Conservation (phyloP, 2,329 filamentous ascomycete species). For the Dactylellina sp. region DNA sequence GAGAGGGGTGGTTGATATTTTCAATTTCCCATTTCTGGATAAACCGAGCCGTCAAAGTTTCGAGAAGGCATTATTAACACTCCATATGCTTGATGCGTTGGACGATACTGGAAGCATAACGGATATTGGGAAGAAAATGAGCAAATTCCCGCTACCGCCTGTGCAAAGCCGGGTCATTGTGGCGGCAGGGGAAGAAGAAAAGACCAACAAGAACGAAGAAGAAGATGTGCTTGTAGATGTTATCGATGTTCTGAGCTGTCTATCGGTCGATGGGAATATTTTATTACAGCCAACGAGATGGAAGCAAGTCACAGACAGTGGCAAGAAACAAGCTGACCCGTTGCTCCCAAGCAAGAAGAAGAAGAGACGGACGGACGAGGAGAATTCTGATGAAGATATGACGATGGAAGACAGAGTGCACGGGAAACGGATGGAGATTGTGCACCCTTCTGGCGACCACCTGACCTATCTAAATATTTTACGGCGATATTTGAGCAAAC, state of each 20-base stretch:
- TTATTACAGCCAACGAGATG: conserved; percentile 57
- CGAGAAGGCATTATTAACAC: conserved; percentile 82
- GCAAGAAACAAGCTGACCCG: conserved; percentile 32
- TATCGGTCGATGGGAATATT: conserved; percentile 59
- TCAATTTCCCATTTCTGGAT: conserved; percentile 86
- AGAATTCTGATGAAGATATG: conserved; percentile 48
- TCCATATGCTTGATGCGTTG: conserved; percentile 82
- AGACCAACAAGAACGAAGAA: conserved; percentile 7
- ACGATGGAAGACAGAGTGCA: conserved; percentile 48
- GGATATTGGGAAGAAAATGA: conserved; percentile 78
- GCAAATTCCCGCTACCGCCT: conserved; percentile 83
- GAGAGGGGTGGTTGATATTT: conserved; percentile 82
- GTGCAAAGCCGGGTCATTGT: conserved; percentile 84
- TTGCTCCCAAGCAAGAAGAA: conserved; percentile 43
- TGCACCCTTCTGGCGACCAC: conserved; percentile 59
- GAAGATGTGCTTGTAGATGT: conserved; percentile 81
- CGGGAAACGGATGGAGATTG: conserved; percentile 56
- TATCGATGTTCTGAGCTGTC: conserved; percentile 72
- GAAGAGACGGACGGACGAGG: conserved; percentile 51
- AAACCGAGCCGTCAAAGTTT: conserved; percentile 80
- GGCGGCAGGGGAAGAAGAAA: conserved; percentile 76
- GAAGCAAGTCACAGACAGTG: conserved; percentile 29
- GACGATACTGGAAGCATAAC: conserved; percentile 79
- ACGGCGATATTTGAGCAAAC: conserved; percentile 57
- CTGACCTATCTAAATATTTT: conserved; percentile 59